These are phyloP conservation scores for Leucoagaricus sp. DNA, from an alignment of 1,284 basidiomycete genomes.

Conservation along the genomic window DNA sequence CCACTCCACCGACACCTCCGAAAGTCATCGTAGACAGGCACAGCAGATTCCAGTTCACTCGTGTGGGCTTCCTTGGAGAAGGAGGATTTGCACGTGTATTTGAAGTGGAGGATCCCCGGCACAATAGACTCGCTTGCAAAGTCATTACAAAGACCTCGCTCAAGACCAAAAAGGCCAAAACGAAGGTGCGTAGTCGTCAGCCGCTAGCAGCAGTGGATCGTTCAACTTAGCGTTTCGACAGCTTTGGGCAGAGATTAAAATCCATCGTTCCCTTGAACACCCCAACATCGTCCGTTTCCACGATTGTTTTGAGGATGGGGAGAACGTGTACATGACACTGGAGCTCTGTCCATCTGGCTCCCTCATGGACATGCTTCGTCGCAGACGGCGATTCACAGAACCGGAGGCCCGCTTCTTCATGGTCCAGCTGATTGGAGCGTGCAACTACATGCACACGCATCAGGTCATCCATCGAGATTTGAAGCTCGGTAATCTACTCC, in stretches of 20 bases:
- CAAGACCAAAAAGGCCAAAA: slow-evolving; percentile 90
- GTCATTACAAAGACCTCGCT: slow-evolving; percentile 84
- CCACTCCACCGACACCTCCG: slow-evolving; percentile 81
- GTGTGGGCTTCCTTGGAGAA: slow-evolving; percentile 87
- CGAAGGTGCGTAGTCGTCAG: slow-evolving; percentile 62
- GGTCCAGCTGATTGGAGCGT: slow-evolving; percentile 93
- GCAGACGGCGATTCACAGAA: slow-evolving; percentile 87
- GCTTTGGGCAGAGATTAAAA: slow-evolving; percentile 99
- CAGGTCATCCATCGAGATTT: slow-evolving; percentile 97
- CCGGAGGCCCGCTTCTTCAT: slow-evolving; percentile 92
- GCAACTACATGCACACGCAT: slow-evolving; percentile 95
- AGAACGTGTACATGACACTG: slow-evolving; percentile 97
- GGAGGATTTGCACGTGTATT: slow-evolving; percentile 92
- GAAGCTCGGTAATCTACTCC: slow-evolving; percentile 94
- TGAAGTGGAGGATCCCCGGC: slow-evolving; percentile 75
- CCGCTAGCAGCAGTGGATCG: background rate
- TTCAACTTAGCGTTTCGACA: slow-evolving; percentile 18
- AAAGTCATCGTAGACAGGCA: slow-evolving; percentile 71
- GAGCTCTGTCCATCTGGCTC: slow-evolving; percentile 91
- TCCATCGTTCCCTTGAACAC: slow-evolving; percentile 89
- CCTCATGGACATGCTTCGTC: slow-evolving; percentile 89
- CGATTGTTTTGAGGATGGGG: slow-evolving; percentile 94
- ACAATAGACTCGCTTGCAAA: slow-evolving; percentile 78
- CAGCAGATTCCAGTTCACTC: slow-evolving; percentile 57
- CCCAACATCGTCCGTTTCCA: slow-evolving; percentile 93